A percentile compares a stretch with the other conserved stretches of the same genome.
These are phyloP conservation scores for Diospyros kaki DNA, from an alignment of 148 eudicot genomes.

Conservation along the genomic window DNA sequence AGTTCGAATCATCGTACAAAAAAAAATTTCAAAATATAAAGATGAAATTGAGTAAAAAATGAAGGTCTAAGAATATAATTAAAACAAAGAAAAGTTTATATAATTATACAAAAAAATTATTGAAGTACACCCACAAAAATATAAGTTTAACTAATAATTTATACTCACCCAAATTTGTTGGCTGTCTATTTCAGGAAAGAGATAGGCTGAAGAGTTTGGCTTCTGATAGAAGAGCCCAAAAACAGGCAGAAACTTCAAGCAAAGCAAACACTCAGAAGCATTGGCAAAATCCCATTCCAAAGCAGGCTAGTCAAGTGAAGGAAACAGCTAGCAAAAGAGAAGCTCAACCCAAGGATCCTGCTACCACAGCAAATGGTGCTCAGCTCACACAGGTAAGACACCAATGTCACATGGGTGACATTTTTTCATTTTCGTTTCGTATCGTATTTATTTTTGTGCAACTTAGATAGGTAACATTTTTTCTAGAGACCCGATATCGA, in stretches of 20 bases:
- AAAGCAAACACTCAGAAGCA: constrained; percentile 16
- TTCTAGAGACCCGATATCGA: too few relatives aligned
- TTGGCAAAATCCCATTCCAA: constrained; percentile 18
- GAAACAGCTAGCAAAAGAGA: constrained; percentile 25
- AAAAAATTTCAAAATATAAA: too few relatives aligned
- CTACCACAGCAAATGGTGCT: constrained; percentile 30
- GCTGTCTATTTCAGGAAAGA: constrained; percentile 41
- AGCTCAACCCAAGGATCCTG: constrained; percentile 22
- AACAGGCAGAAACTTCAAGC: constrained; percentile 14
- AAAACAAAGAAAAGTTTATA: too few relatives aligned
- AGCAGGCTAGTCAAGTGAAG: constrained; percentile 30
- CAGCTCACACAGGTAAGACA: constrained; percentile 55
- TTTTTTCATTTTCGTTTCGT: too few relatives aligned
- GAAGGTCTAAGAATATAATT: too few relatives aligned
- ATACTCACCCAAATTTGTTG: neutral
- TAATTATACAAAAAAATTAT: too few relatives aligned
- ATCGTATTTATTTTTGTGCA: too few relatives aligned
- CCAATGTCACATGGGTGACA: neutral
- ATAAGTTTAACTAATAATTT: too few relatives aligned
- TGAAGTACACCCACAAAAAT: too few relatives aligned
- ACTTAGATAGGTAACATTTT: too few relatives aligned
- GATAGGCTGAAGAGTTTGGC: constrained; percentile 36
- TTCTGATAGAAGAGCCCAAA: constrained; percentile 25
- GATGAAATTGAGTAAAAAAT: too few relatives aligned
- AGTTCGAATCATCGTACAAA: too few relatives aligned